Conservation (phyloP, 352 stramenopile species). For the Albugo laibachii region DNA sequence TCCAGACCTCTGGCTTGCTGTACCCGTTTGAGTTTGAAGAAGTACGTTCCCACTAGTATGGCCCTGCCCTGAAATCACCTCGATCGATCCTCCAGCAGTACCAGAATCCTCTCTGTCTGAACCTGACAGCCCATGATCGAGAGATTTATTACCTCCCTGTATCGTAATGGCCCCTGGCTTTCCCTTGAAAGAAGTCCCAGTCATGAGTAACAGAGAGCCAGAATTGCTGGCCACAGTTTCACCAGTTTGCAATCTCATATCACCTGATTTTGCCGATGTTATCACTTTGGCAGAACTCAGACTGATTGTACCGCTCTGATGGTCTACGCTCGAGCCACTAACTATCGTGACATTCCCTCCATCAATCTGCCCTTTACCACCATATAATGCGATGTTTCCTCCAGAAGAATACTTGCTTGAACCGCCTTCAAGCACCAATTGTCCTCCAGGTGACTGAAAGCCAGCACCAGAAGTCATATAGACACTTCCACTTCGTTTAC, state of each 20-base stretch:
- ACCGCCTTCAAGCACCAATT: too few species aligned
- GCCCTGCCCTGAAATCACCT: too few species aligned
- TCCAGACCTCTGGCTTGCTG: background rate
- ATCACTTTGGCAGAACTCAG: background rate
- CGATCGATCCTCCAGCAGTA: too few species aligned
- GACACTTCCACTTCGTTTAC: too few species aligned
- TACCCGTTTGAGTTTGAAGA: background rate
- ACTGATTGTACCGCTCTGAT: background rate
- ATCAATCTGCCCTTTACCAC: background rate
- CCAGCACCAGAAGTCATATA: too few species aligned
- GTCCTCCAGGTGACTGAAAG: too few species aligned
- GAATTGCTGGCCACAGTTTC: background rate
- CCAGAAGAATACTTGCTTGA: too few species aligned
- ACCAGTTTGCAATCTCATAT: background rate
- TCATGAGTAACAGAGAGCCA: background rate
- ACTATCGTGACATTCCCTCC: background rate
- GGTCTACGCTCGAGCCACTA: background rate
- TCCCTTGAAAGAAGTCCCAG: background rate
- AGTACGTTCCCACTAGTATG: background rate
- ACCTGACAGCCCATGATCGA: too few species aligned
- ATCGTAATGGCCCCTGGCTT: background rate
- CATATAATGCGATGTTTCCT: background rate
- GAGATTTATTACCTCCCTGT: background rate
- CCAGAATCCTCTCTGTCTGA: too few species aligned
- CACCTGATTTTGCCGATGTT: background rate